These are phyloP conservation scores for Penicilliopsis zonata DNA, from an alignment of 495 filamentous ascomycete genomes.

Conservation along the genomic window DNA sequence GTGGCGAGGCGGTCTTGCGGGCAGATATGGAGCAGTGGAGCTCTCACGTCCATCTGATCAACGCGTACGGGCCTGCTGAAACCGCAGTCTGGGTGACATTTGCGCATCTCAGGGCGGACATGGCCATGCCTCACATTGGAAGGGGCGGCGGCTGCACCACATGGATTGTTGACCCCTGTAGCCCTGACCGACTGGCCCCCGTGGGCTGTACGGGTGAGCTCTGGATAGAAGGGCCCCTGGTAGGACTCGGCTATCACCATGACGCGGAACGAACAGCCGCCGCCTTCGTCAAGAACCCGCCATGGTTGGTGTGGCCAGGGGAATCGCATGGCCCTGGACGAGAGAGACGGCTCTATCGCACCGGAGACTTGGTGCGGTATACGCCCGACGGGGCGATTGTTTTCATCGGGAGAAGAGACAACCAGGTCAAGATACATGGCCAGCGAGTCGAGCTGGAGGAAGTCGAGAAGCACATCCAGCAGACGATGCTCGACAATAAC, in stretches of 20 bases:
- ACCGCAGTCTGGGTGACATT: slow-evolving; percentile 22
- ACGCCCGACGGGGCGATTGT: slow-evolving; percentile 1
- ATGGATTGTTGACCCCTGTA: slow-evolving; percentile 37
- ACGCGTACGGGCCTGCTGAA: slow-evolving; percentile 12
- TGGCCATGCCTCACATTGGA: slow-evolving; percentile 25
- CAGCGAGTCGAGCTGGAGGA: slow-evolving; percentile 25
- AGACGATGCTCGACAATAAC: not conserved
- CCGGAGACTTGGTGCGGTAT: not conserved
- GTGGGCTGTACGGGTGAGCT: slow-evolving; percentile 42
- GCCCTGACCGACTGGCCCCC: slow-evolving; percentile 31
- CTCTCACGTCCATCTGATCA: slow-evolving; percentile 5
- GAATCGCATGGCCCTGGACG: not conserved
- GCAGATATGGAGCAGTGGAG: slow-evolving; percentile 8
- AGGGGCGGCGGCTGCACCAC: slow-evolving; percentile 24
- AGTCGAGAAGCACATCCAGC: slow-evolving; percentile 11
- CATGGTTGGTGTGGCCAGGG: not conserved
- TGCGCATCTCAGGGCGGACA: slow-evolving; percentile 20
- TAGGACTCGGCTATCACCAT: slow-evolving; percentile 40
- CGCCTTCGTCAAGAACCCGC: slow-evolving; percentile 1
- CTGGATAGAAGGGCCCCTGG: slow-evolving; percentile 40
- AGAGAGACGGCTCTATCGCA: not conserved
- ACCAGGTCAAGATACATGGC: slow-evolving; percentile 16
- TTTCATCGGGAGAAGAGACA: slow-evolving; percentile 1
- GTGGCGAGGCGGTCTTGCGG: slow-evolving; percentile 37
- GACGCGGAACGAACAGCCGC: slow-evolving; percentile 32